Conservation (phyloP, 2,329 filamentous ascomycete genomes). For the Akanthomyces dipterigenus region DNA sequence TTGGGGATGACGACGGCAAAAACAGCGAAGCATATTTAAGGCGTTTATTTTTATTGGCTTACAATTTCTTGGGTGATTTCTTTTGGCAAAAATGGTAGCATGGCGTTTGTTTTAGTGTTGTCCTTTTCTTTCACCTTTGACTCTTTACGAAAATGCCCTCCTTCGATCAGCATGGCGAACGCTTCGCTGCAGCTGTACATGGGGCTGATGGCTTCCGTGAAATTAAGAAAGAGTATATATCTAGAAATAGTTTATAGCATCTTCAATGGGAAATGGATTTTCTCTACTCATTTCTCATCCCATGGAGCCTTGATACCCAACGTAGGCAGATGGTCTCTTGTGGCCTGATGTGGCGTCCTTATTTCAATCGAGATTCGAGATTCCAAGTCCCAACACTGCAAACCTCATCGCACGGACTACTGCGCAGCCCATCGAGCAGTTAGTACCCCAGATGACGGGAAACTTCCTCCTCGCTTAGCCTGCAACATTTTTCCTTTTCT, state of each 20-base stretch:
- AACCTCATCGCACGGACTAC: too few relatives aligned
- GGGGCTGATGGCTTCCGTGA: background rate
- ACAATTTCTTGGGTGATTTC: background rate
- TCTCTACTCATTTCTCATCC: too few relatives aligned
- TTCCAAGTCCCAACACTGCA: background rate
- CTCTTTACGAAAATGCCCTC: background rate
- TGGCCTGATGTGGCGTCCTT: too few relatives aligned
- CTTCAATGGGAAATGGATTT: background rate
- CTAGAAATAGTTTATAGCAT: background rate
- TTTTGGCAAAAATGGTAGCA: background rate
- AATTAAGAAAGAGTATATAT: background rate
- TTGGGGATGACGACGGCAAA: background rate
- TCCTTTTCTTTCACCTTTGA: background rate
- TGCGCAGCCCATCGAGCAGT: background rate
- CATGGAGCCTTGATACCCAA: too few relatives aligned
- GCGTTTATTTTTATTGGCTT: background rate
- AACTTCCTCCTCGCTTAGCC: background rate
- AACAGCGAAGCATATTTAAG: constrained; percentile 3
- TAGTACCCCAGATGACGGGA: background rate
- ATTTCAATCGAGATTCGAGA: background rate
- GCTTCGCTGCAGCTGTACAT: background rate
- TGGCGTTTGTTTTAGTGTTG: background rate
- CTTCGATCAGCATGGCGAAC: background rate
- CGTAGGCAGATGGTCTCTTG: too few relatives aligned
- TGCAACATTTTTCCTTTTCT: background rate